Base-by-base conservation (phyloP, 1,284 basidiomycete genomes). In the Puccinia sorghi region DNA sequence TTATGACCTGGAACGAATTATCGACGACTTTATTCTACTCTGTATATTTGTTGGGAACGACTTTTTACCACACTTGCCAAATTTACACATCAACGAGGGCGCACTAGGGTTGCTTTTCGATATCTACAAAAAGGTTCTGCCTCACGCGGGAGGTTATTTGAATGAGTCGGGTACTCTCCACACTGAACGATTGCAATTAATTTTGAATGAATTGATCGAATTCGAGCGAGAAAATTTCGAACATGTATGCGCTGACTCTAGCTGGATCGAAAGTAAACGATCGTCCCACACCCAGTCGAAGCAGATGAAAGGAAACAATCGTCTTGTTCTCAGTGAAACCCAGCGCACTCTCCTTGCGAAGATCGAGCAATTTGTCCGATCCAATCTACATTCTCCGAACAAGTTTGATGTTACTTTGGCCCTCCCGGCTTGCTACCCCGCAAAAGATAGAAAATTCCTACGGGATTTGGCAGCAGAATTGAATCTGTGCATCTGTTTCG, bases 181-280 rank as follows among this genome's bases (percentile, higher is more conserved):
- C 81, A 89, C 90, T 80, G 88, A 88, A 80, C 87, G 96, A 32
- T 86, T 99, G 70, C 94, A 97, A 85, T 86, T 93, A 20, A 88
- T 99, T 61, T 86, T 99, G 48, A 88, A 96, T 83, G 91, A 96
- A 86, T 91, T 99, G 87, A 89, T 89, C 12, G 0, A 12, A 9
- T 93, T 93, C 87, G 97, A 99, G 85, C 87, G 88, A 80, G 93
- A 95, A 80, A 88, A 93, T 8, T 98, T 97, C 81, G 91, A 96
- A 87, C 91, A 90, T 85, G 93, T 97, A 83, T 92, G 92, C 82
- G 89, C 91, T 9, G 95, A 97, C 84, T 82, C 90, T 81, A 93
- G 90, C 82, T 95, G 93, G 92, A 91, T 91, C 84, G 93, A 93
- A 85, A 93, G 93, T 15, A 94, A 94, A 85, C 93, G 93, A 83